Conservation (phyloP, 192 early-diverging fungal genomes). For the Coemansia sp. region DNA sequence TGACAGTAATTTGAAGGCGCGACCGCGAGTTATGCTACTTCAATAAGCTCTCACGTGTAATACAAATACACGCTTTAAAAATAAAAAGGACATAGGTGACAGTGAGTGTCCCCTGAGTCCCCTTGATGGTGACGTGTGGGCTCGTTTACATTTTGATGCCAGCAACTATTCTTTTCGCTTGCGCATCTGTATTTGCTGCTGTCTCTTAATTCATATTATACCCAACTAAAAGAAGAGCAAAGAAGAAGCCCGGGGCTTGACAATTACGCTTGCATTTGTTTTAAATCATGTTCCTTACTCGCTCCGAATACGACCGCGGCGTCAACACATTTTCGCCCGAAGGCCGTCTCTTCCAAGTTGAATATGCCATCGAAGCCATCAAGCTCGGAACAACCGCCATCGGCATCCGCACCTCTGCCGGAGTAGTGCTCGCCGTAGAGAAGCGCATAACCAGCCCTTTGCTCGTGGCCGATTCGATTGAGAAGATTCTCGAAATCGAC, state of each 20-base stretch:
- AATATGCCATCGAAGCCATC: conserved; percentile 99
- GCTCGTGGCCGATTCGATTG: conserved; percentile 91
- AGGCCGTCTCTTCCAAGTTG: conserved; percentile 99
- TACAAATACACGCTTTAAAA: no score
- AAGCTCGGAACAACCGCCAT: conserved; percentile 98
- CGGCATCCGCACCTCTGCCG: conserved; percentile 93
- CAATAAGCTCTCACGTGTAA: no score
- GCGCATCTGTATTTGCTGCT: background rate
- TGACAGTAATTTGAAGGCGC: no score
- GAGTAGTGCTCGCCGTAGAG: conserved; percentile 94
- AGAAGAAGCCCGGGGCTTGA: background rate
- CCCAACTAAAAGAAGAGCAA: background rate
- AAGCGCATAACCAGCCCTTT: conserved; percentile 94
- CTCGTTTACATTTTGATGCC: background rate
- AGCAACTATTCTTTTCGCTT: background rate
- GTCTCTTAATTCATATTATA: background rate
- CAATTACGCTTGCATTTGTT: background rate
- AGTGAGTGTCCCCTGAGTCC: background rate
- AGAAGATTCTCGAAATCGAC: conserved; percentile 99
- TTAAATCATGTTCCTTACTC: conserved; percentile 50
- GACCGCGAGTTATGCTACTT: no score
- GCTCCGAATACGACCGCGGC: conserved; percentile 98
- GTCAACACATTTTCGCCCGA: conserved; percentile 99
- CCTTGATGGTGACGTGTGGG: background rate
- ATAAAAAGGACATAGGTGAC: background rate